A percentile compares a stretch with the other conserved stretches of the same genome.
These are phyloP conservation scores for Colletotrichum musae DNA, from an alignment of 2,329 filamentous ascomycete species.

Conservation along the genomic window DNA sequence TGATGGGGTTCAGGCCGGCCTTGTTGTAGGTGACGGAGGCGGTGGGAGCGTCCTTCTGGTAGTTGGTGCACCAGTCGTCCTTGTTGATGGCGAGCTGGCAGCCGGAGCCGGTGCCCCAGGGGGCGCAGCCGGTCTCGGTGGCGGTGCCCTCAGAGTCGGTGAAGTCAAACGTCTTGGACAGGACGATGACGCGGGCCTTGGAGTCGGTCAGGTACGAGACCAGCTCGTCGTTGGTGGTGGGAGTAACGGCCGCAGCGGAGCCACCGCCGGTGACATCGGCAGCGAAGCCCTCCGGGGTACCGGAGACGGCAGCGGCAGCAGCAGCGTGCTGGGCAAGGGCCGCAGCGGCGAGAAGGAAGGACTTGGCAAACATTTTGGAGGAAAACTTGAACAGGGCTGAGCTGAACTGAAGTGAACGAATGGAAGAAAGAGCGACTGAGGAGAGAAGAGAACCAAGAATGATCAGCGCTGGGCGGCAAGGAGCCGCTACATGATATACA, in stretches of 20 bases:
- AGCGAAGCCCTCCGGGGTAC: slow-evolving; percentile 59
- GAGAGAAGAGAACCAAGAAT: slow-evolving; percentile 6
- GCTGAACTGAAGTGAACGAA: slow-evolving; percentile 23
- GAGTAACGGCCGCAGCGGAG: slow-evolving; percentile 66
- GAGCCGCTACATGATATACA: slow-evolving; percentile 20
- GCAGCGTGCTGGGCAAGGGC: slow-evolving; percentile 38
- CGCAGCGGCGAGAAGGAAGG: slow-evolving; percentile 33
- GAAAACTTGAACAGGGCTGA: slow-evolving; percentile 7
- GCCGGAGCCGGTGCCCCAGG: slow-evolving; percentile 62
- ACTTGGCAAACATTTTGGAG: slow-evolving; percentile 37
- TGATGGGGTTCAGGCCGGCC: slow-evolving; percentile 65
- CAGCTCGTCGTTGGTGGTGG: slow-evolving; percentile 68
- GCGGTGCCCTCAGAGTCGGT: slow-evolving; percentile 67
- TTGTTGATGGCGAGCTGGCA: slow-evolving; percentile 75
- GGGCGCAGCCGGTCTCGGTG: slow-evolving; percentile 69
- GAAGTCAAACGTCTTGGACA: slow-evolving; percentile 71
- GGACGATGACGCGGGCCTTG: slow-evolving; percentile 68
- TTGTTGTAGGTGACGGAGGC: slow-evolving; percentile 64
- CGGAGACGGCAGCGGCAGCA: slow-evolving; percentile 49
- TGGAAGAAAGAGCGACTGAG: slow-evolving; percentile 29
- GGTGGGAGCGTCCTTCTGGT: slow-evolving; percentile 65
- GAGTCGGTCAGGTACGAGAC: slow-evolving; percentile 71
- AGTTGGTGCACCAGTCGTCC: slow-evolving; percentile 68
- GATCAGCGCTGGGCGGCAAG: slow-evolving; percentile 1
- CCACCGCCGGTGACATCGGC: slow-evolving; percentile 73